phyloP scores from a whole-genome alignment of 2,329 filamentous ascomycete species.

The Coniochaeta sp. region DNA sequence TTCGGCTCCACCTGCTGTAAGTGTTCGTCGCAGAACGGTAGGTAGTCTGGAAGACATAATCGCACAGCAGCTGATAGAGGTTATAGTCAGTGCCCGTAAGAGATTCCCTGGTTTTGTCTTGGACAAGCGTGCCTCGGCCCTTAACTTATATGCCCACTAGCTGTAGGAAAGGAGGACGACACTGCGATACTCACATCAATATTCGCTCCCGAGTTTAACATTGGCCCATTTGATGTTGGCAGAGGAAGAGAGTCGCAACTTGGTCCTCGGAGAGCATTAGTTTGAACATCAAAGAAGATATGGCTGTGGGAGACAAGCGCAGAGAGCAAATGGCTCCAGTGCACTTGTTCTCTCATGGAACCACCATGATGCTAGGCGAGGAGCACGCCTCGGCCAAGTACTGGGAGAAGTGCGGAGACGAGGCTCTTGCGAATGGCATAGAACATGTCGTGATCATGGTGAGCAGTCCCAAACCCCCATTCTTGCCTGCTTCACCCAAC shows the following conservation, averaged over 20 bases:
- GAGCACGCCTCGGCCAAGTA: conserved; percentile 53
- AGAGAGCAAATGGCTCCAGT: conserved; percentile 31
- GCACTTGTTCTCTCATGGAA: conserved; percentile 63
- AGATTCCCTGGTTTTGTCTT: too few relatives aligned
- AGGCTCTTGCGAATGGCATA: conserved; percentile 49
- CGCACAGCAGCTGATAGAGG: neutral
- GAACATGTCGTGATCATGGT: conserved; percentile 62
- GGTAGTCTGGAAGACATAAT: neutral
- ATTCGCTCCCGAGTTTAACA: too few relatives aligned
- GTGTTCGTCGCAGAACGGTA: neutral
- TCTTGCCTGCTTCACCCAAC: neutral
- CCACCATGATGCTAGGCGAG: conserved; percentile 65
- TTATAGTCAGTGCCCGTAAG: neutral
- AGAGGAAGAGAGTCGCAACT: neutral
- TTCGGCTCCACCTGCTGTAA: neutral
- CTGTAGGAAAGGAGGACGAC: too few relatives aligned
- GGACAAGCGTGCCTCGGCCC: too few relatives aligned
- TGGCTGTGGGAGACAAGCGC: neutral
- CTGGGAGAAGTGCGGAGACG: conserved; percentile 59
- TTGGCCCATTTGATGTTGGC: too few relatives aligned
- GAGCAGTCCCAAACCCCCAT: conserved; percentile 5
- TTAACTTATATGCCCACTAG: too few relatives aligned
- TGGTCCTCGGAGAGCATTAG: neutral
- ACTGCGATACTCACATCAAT: too few relatives aligned
- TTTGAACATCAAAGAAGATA: neutral